Percentiles rank a stretch among this genome's conserved stretches.
Evolutionary conservation across 2,329 filamentous ascomycete species (phyloP).

Genomic region (Pseudocercospora eumusae): DNA sequence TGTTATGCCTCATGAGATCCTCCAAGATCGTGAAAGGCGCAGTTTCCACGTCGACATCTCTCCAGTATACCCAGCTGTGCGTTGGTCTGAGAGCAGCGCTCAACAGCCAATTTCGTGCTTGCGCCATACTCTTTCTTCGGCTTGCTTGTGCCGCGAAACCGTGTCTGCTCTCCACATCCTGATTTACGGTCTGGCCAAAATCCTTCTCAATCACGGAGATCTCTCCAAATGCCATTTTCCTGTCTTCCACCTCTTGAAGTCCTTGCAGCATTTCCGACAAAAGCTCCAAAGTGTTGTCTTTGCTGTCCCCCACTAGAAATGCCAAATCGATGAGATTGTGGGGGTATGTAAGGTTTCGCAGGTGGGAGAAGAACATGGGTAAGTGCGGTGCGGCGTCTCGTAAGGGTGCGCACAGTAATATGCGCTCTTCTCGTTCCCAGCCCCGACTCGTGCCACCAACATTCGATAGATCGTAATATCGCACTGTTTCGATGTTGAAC

Average conservation of each 20-base stretch:
- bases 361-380: slow-evolving; percentile 97
- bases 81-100: slow-evolving; percentile 90
- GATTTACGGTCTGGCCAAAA: slow-evolving; percentile 95
- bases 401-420: slow-evolving; percentile 89
- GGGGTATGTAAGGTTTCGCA: slow-evolving; percentile 94
- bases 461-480: slow-evolving; percentile 93
- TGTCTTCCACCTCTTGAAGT: slow-evolving; percentile 77
- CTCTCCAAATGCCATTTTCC: slow-evolving; percentile 84
- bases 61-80: slow-evolving; percentile 99
- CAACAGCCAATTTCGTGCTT: slow-evolving; percentile 94
- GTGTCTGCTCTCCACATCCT: slow-evolving; percentile 96
- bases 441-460: slow-evolving; percentile 88
- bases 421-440: slow-evolving; percentile 95
- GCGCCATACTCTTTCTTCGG: slow-evolving; percentile 93
- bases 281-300: slow-evolving; percentile 80
- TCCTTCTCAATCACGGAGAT: slow-evolving; percentile 98
- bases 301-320: slow-evolving; percentile 95
- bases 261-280: slow-evolving; percentile 74
- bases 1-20: slow-evolving; percentile 97
- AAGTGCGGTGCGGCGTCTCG: slow-evolving; percentile 90
- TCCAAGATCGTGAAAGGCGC: slow-evolving; percentile 95
- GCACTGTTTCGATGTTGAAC: slow-evolving; percentile 86
- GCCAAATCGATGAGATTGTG: slow-evolving; percentile 95
- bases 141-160: slow-evolving; percentile 95
- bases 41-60: slow-evolving; percentile 97